A percentile compares a stretch with the other conserved stretches of the same genome.
Evolutionary conservation across 2,329 filamentous ascomycete species (phyloP).

Genomic region (Dryadomyces sulphureus): DNA sequence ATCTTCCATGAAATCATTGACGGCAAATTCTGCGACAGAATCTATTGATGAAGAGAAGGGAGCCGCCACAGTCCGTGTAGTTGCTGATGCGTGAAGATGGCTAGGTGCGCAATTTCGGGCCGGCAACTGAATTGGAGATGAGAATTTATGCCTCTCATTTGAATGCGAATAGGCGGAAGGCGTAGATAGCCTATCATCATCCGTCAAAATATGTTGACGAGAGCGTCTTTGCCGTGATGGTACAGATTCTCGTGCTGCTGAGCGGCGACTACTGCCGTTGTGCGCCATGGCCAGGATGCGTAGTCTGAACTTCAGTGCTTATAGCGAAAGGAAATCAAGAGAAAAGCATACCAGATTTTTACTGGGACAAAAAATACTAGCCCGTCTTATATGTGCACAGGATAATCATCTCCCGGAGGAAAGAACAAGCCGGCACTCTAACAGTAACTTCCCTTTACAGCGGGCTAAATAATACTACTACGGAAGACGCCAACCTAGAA

Average conservation of each 20-base stretch:
- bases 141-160: neutral
- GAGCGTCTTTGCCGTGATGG: neutral
- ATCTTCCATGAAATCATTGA: constrained; percentile 13
- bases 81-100: neutral
- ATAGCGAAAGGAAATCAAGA: too few species aligned
- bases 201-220: neutral
- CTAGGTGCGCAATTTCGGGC: neutral
- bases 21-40: neutral
- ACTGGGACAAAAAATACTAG: too few species aligned
- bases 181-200: neutral
- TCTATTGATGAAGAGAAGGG: neutral
- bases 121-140: neutral
- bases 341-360: too few species aligned
- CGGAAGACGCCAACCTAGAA: too few species aligned
- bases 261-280: neutral
- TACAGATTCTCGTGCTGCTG: neutral
- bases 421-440: too few species aligned
- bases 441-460: too few species aligned
- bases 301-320: neutral
- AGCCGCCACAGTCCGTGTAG: neutral
- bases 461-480: too few species aligned
- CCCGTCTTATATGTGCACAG: too few species aligned
- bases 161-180: neutral
- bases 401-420: too few species aligned
- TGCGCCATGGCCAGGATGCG: neutral